Conservation (phyloP, 768 basidiomycete genomes). For the Fomitopsis pulvina region DNA sequence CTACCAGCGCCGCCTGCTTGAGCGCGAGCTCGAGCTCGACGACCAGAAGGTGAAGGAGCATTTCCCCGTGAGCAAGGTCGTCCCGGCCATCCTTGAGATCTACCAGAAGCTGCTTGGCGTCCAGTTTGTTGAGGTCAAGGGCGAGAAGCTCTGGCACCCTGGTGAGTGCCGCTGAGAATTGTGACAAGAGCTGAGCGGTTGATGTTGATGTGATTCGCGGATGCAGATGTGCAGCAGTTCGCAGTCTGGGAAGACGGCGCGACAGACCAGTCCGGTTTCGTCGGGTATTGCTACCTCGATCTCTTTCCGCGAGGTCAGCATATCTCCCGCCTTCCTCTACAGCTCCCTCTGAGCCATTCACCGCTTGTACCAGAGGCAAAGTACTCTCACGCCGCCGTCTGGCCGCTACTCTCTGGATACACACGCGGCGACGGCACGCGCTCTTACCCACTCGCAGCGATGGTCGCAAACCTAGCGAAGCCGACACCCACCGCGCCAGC, state of each 20-base stretch:
- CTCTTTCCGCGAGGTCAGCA: conserved; percentile 73
- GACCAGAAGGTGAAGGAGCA: conserved; percentile 81
- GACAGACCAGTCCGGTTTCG: conserved; percentile 61
- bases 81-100: conserved; percentile 75
- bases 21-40: conserved; percentile 63
- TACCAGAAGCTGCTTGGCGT: conserved; percentile 82
- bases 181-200: background rate
- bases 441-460: conserved; percentile 69
- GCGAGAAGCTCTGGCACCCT: conserved; percentile 68
- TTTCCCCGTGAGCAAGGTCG: conserved; percentile 81
- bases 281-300: conserved; percentile 86
- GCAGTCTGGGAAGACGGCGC: conserved; percentile 80
- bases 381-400: conserved; percentile 85
- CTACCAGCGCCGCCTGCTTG: conserved; percentile 60
- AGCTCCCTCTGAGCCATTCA: background rate
- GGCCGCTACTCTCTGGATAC: conserved; percentile 68
- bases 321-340: background rate
- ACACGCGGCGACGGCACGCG: conserved; percentile 48
- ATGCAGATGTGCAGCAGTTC: conserved; percentile 75
- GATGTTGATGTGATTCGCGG: background rate
- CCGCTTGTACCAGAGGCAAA: conserved; percentile 45
- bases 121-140: conserved; percentile 48
- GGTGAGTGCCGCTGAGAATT: conserved; percentile 48
- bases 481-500: conserved; percentile 75
- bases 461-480: conserved; percentile 91